Evolutionary conservation across 2,329 filamentous ascomycete species (phyloP).

Genomic region (Botrytis pseudocinerea): DNA sequence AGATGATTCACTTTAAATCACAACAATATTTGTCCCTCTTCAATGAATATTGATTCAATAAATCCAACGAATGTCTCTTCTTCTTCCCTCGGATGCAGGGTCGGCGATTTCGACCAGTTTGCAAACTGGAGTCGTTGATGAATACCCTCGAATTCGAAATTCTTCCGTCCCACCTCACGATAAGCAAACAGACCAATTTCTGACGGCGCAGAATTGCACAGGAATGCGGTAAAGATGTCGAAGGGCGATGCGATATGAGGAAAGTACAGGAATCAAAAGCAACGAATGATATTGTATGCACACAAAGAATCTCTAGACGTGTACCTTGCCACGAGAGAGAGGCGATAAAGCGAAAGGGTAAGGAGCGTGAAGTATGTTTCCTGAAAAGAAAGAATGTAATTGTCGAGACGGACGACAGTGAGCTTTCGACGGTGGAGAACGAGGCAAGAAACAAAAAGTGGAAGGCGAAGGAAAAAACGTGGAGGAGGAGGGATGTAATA

Average conservation of each 20-base stretch:
- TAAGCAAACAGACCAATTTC: background rate
- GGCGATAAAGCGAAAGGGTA: background rate
- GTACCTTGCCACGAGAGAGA: conserved; percentile 15
- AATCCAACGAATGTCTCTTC: background rate
- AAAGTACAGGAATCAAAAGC: background rate
- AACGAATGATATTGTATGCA: conserved; percentile 11
- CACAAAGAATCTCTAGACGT: background rate
- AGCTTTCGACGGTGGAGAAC: background rate
- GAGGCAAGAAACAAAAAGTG: conserved; percentile 14
- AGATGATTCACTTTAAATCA: conserved; percentile 9
- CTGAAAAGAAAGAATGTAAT: conserved; percentile 10
- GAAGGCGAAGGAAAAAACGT: background rate
- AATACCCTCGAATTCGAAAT: background rate
- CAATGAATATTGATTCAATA: background rate
- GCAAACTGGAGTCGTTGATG: background rate
- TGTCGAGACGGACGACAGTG: background rate
- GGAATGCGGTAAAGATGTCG: background rate
- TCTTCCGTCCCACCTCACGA: background rate
- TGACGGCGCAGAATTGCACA: background rate
- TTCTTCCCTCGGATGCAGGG: background rate
- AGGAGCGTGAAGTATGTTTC: conserved; percentile 18
- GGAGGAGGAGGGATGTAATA: background rate
- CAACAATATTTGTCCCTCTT: background rate
- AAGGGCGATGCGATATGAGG: conserved; percentile 5
- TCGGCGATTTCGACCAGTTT: background rate